phyloP scores from a whole-genome alignment of 805 yeast species.

The Barnettozyma sucrosica region DNA sequence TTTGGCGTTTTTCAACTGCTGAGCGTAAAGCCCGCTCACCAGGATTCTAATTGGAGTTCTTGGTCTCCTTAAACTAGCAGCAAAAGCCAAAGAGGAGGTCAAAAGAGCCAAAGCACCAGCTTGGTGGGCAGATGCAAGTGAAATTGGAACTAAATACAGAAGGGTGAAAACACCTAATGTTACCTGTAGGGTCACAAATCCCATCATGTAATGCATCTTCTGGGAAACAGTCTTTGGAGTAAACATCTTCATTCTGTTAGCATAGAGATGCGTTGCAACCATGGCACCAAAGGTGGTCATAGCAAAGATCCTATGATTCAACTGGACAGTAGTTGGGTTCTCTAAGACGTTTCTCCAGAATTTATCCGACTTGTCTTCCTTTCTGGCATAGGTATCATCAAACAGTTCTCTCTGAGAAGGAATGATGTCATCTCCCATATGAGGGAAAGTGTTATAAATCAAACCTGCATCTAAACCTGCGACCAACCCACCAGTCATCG shows the following conservation, averaged over 20 bases:
- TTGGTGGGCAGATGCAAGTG: slow-evolving; percentile 93
- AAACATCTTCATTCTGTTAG: slow-evolving; percentile 45
- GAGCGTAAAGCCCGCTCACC: slow-evolving; percentile 30
- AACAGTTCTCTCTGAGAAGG: slow-evolving; percentile 78
- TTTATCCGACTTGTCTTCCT: slow-evolving; percentile 61
- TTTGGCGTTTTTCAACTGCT: slow-evolving; percentile 22
- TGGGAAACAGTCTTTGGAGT: slow-evolving; percentile 54
- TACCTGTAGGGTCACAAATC: slow-evolving; percentile 78
- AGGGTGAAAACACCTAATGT: slow-evolving; percentile 82
- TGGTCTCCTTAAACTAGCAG: slow-evolving; percentile 55
- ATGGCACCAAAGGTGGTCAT: slow-evolving; percentile 70
- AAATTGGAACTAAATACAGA: slow-evolving; percentile 83
- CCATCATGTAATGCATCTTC: slow-evolving; percentile 66
- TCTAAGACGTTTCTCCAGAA: slow-evolving; percentile 92
- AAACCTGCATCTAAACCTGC: slow-evolving; percentile 98
- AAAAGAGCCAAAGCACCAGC: slow-evolving; percentile 91
- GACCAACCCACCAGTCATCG: slow-evolving; percentile 96
- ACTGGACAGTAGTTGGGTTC: slow-evolving; percentile 93
- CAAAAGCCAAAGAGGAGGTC: slow-evolving; percentile 66
- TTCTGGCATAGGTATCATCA: slow-evolving; percentile 66
- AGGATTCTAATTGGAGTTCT: slow-evolving; percentile 36
- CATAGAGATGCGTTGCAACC: slow-evolving; percentile 64
- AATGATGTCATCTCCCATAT: slow-evolving; percentile 81
- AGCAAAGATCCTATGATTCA: slow-evolving; percentile 84
- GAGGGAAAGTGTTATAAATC: slow-evolving; percentile 93